phyloP scores from a whole-genome alignment of 371 early-diverging fungal species.

The Mortierella sp. region DNA sequence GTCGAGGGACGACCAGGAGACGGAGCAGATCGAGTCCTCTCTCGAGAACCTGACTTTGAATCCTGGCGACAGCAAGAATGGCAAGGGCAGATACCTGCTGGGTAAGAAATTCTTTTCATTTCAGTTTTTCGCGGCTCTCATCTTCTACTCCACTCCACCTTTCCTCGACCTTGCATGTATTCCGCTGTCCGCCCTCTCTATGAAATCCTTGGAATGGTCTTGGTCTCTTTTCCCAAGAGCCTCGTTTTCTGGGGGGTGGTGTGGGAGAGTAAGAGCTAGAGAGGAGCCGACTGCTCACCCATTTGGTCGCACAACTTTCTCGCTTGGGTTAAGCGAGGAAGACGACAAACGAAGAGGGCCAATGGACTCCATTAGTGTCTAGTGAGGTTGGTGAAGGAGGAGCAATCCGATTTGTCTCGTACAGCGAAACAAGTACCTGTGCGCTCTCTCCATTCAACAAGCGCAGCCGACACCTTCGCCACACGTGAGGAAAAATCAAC shows the following conservation, averaged over 20 bases:
- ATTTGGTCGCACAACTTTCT: not conserved
- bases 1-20: constrained; percentile 28
- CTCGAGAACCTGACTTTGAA: constrained; percentile 15
- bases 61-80: constrained; percentile 27
- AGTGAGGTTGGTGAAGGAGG: not conserved
- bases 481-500: not conserved
- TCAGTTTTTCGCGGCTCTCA: not conserved
- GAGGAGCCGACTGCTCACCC: not conserved
- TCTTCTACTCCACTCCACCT: not conserved
- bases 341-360: not conserved
- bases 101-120: constrained; percentile 28
- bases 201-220: not conserved
- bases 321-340: not conserved
- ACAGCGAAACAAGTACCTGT: constrained; percentile 1
- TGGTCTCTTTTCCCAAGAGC: constrained; percentile 4
- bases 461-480: not conserved
- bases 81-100: constrained; percentile 48
- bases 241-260: constrained; percentile 1
- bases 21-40: constrained; percentile 17
- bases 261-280: not conserved
- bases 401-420: not conserved
- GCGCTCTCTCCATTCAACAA: not conserved
- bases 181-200: not conserved
- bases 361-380: not conserved
- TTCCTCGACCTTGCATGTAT: not conserved